Conservation (phyloP, 208 protist genomes). For the Acanthamoeba pearcei region DNA sequence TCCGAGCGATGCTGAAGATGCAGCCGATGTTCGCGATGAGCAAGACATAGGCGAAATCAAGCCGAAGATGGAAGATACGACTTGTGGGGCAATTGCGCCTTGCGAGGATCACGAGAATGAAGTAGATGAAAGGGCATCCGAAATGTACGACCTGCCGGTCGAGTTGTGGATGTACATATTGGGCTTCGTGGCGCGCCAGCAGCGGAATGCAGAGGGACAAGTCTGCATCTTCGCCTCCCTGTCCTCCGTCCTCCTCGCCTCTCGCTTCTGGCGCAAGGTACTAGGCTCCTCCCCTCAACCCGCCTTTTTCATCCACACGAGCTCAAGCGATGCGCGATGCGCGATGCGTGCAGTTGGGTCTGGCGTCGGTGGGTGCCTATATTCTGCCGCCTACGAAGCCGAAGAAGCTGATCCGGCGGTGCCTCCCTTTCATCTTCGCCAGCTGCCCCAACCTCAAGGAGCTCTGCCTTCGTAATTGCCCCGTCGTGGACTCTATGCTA, state of each 20-base stretch:
- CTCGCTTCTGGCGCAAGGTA: conserved; percentile 28
- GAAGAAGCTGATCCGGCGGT: conserved; percentile 43
- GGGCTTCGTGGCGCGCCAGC: background rate
- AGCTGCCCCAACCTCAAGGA: conserved; percentile 33
- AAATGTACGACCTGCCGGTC: background rate
- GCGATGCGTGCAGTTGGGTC: background rate
- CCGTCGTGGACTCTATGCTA: conserved; percentile 47
- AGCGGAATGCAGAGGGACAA: background rate
- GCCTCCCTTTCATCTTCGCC: conserved; percentile 43
- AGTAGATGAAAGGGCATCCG: background rate
- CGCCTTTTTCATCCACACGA: no score
- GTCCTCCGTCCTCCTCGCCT: background rate
- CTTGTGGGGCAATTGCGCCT: no score
- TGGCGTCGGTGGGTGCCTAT: conserved; percentile 17
- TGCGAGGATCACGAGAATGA: background rate
- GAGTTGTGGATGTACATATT: conserved; percentile 58
- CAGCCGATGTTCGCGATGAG: no score
- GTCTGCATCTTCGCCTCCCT: conserved; percentile 3
- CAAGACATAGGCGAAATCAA: background rate
- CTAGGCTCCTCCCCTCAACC: background rate
- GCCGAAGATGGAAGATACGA: background rate
- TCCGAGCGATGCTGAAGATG: no score
- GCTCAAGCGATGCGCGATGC: background rate
- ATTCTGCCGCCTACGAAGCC: conserved; percentile 35
- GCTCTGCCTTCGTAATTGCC: conserved; percentile 28